A percentile compares a stretch with the other conserved stretches of the same genome.
phyloP scores from a whole-genome alignment of 2,329 filamentous ascomycete species.

The Ophiocordyceps sinensis region DNA sequence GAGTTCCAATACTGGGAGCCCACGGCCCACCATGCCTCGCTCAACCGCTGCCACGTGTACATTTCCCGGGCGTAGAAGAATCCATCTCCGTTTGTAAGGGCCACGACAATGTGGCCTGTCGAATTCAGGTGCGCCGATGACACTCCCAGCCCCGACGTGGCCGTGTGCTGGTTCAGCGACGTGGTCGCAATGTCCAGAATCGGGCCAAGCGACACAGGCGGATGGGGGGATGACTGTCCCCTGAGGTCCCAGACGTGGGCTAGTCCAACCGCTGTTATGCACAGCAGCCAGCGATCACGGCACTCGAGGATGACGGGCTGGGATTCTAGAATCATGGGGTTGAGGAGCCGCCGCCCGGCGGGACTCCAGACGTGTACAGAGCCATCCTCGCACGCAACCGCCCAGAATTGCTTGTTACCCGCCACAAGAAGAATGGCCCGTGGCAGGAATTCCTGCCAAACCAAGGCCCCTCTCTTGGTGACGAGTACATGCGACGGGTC shows the following conservation, averaged over 20 bases:
- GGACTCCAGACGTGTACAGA: conserved; percentile 85
- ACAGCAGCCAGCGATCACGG: conserved; percentile 76
- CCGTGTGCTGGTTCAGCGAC: conserved; percentile 58
- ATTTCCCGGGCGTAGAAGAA: conserved; percentile 78
- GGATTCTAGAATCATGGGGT: conserved; percentile 73
- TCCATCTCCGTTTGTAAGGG: conserved; percentile 85
- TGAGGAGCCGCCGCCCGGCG: conserved; percentile 72
- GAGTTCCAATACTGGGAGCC: conserved; percentile 99
- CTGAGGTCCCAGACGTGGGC: conserved; percentile 91
- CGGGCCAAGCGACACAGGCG: conserved; percentile 77
- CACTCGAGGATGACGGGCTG: conserved; percentile 91
- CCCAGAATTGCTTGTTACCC: conserved; percentile 83
- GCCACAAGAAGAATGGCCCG: conserved; percentile 78
- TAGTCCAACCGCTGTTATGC: conserved; percentile 75
- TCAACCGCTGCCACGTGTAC: conserved; percentile 89
- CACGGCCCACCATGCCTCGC: conserved; percentile 95
- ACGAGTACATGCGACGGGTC: conserved; percentile 78
- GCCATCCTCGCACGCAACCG: conserved; percentile 84
- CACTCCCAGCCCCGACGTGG: conserved; percentile 67
- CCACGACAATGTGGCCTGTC: conserved; percentile 73
- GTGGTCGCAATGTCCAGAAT: conserved; percentile 77
- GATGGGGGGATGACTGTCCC: conserved; percentile 69
- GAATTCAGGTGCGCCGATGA: conserved; percentile 88
- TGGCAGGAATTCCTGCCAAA: conserved; percentile 93
- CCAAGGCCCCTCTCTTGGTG: conserved; percentile 59